Evolutionary conservation across 371 early-diverging fungal species (phyloP).

Genomic region (Syncephalis plumigaleata): DNA sequence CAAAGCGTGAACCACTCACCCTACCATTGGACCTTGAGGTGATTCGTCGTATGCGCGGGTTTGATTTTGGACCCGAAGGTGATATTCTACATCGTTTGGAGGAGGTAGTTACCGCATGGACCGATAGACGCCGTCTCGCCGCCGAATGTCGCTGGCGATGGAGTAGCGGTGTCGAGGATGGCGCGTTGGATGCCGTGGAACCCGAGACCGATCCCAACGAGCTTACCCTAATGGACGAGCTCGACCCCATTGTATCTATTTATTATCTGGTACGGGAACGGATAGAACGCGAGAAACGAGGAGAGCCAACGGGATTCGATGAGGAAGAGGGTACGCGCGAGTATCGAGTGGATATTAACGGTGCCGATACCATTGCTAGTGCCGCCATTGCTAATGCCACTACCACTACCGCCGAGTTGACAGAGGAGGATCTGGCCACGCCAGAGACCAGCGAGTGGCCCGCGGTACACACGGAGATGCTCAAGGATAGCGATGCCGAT

Average conservation of each 20-base stretch:
- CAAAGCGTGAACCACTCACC: constrained; percentile 43
- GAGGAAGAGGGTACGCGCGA: background rate
- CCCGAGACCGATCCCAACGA: background rate
- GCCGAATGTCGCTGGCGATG: too few relatives aligned
- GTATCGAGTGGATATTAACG: background rate
- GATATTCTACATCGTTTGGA: constrained; percentile 45
- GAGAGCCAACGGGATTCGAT: constrained; percentile 8
- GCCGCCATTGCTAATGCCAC: constrained; percentile 1
- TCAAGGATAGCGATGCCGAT: constrained; percentile 2
- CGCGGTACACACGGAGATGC: background rate
- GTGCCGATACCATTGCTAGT: background rate
- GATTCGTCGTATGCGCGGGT: constrained; percentile 73
- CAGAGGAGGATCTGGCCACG: background rate
- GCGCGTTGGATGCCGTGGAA: background rate
- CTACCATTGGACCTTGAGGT: constrained; percentile 58
- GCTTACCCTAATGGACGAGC: constrained; percentile 6
- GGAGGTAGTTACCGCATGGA: constrained; percentile 22
- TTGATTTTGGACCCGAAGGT: constrained; percentile 70
- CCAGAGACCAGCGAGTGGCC: background rate
- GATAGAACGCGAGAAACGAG: constrained; percentile 35
- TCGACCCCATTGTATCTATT: constrained; percentile 41
- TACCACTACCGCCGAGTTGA: background rate
- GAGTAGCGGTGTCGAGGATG: too few relatives aligned
- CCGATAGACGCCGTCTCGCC: too few relatives aligned
- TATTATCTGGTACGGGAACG: constrained; percentile 78